Evolutionary conservation across 495 filamentous ascomycete species (phyloP), one percentile per base, ranked within the genome.

Genomic region (Umbilicaria muhlenbergii): DNA sequence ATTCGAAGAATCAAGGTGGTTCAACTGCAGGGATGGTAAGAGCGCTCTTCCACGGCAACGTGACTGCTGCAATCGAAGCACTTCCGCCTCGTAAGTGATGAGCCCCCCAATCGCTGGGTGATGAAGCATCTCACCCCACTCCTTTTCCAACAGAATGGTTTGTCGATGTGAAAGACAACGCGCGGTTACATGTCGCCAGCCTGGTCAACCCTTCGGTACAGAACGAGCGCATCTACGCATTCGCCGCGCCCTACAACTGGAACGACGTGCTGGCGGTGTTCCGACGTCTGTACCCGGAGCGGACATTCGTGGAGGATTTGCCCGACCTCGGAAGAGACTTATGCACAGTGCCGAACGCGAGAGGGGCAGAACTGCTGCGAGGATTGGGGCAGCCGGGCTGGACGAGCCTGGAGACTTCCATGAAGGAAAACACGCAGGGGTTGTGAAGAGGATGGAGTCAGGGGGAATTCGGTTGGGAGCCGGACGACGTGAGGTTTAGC

Each of bases 91-190:
- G 62, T 62, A 53, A 51, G 45, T 37, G 34, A 28, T 28, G 24
- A 39, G n/a, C 34, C 21, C 31, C 44, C 11, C 11, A 28, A 38
- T 36, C 36, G 16, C 13, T 44, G 24, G 14, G 12, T 18, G 14
- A 10, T 36, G 24, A 5, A 3, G 28, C 16, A 15, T 32, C n/a
- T 14, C 17, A n/a, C 32, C 53, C 46, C 4, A 11, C 39, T 24
- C 39, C 17, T 18, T 34, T 8, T 13, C 17, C 24, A 11, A 11
- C 38, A 68, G 65, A 63, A 48, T 63, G 51, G 38, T 64, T 52
- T 42, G 56, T 76, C 32, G 56, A 76, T 44, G 67, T 75, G 3
- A 50, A 58, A 31, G 74, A 80, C 42, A 54, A 48, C 5, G 73
- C 68, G 0, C 53, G 54, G 1, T 52, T 77, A 1, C 65, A 70